Conservation (phyloP, 352 stramenopile genomes). For the Aphanomyces euteiches region DNA sequence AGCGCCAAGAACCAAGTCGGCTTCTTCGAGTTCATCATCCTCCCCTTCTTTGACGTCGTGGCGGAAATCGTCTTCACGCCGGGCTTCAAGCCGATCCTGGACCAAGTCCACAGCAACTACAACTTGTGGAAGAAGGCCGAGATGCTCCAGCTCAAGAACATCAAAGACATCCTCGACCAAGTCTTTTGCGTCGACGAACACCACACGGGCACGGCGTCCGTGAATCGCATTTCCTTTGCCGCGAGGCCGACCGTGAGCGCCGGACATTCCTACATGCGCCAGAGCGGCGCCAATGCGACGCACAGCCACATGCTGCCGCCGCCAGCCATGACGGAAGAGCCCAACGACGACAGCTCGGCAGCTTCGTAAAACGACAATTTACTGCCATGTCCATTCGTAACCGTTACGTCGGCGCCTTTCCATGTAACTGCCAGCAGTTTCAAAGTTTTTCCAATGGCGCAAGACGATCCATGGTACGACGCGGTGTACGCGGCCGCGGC, state of each 20-base stretch:
- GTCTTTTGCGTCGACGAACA: conserved; percentile 45
- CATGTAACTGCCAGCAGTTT: no score
- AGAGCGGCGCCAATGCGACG: not conserved
- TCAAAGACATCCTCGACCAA: conserved; percentile 79
- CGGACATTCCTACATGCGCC: not conserved
- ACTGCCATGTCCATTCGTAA: no score
- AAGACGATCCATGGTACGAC: conserved; percentile 5
- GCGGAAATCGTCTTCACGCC: conserved; percentile 66
- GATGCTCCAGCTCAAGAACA: conserved; percentile 74
- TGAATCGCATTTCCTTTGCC: conserved; percentile 2
- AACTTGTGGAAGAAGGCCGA: conserved; percentile 80
- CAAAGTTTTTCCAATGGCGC: no score
- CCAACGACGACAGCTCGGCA: no score
- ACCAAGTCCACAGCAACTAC: conserved; percentile 79
- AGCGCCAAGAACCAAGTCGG: conserved; percentile 79
- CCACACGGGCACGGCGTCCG: not conserved
- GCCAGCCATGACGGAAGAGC: no score
- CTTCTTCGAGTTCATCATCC: conserved; percentile 84
- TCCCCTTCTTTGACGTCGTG: conserved; percentile 78
- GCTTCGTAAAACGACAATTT: no score
- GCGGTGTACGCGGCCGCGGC: not conserved
- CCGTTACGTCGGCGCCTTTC: no score
- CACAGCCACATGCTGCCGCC: no score
- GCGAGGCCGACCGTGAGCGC: not conserved
- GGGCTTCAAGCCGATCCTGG: conserved; percentile 76